Base-by-base conservation (phyloP, 805 yeast species). In the Wickerhamomyces pijperi region DNA sequence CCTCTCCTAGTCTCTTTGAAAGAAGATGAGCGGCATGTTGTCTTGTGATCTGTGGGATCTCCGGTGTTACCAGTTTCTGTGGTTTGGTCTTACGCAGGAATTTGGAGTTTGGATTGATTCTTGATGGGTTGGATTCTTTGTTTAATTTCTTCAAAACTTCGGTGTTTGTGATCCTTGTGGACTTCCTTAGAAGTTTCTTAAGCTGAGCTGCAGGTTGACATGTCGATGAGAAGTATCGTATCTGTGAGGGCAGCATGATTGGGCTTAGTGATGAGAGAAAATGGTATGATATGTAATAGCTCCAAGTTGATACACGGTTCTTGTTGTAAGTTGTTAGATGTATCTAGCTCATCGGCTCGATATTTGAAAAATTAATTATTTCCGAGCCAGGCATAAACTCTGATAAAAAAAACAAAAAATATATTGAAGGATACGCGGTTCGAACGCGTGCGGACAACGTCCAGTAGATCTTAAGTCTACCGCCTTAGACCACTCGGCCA, bases 11-110 rank as follows among this genome's bases (percentile, higher is more conserved):
- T 2, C 39, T 18, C 16, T 48, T 46, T 1, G 46, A 34, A 2
- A 53, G 41, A 12, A 51, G 16, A 40, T 44, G 44, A 4, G 56
- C 54, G 14, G 53, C 55, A 32, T 51, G 54, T 21, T 53, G 55
- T 20, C 39, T 45, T 2, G 55, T 44, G 2, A 50, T 31, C 14
- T 31, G 33, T 4, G 33, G 20, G 9, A 28, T 21, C 16, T 15
- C 25, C 14, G 17, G 20, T 16, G 18, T n/a, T n/a, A 29, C 19
- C 18, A 34, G 31, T 19, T 19, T 32, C 32, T 25, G 8, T 31
- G 29, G 29, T 13, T 25, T 25, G n/a, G 12, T 7, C 4, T 7
- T 4, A 14, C 29, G 29, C 5, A 25, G n/a, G 29, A 25, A 25
- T 13, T 25, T 25, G 29, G 29, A 25, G 29, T 25, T 25, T 8